Percentiles rank a stretch among this genome's conserved stretches.
Conservation (phyloP, 2,329 filamentous ascomycete genomes). For the Monilinia polystroma region DNA sequence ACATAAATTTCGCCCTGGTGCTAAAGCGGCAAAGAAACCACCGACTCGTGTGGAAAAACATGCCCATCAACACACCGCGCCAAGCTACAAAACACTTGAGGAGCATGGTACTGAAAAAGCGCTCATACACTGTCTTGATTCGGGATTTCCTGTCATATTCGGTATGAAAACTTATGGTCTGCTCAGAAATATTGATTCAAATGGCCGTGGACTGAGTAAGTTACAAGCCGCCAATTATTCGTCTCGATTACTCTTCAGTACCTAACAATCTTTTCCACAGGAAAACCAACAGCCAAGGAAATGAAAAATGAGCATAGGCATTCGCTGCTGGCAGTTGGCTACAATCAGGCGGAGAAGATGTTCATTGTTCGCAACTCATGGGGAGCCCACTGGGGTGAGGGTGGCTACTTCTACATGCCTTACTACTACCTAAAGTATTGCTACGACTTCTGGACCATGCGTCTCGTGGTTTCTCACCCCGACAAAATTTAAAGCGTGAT, state of each 20-base stretch:
- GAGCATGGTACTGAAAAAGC: neutral
- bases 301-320: neutral
- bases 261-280: neutral
- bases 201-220: neutral
- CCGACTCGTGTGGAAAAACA: neutral
- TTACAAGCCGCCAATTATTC: neutral
- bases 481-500: neutral
- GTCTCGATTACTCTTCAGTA: neutral
- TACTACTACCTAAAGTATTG: neutral
- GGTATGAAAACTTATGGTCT: neutral
- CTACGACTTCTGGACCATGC: neutral
- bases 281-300: neutral
- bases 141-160: neutral
- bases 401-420: neutral
- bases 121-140: neutral
- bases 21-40: neutral
- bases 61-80: neutral
- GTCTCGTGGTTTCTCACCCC: neutral
- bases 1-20: neutral
- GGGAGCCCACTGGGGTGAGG: neutral
- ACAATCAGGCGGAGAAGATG: neutral
- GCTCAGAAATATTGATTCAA: neutral
- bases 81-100: neutral
- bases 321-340: neutral
- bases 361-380: neutral